Conservation (phyloP, 2,329 filamentous ascomycete genomes). For the Fusarium staphyleae region DNA sequence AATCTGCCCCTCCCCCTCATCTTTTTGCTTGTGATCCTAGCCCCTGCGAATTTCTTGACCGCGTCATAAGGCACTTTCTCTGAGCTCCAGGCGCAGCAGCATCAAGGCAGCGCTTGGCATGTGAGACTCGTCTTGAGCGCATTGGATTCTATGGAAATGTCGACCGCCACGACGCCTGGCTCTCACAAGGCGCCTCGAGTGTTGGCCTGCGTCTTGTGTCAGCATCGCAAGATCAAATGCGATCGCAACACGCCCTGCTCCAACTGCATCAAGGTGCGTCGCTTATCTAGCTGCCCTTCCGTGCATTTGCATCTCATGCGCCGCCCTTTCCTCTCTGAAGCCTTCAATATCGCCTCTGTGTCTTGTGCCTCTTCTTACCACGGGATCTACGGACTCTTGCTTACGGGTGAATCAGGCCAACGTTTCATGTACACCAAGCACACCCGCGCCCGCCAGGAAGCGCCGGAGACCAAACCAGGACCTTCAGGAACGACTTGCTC, state of each 20-base stretch:
- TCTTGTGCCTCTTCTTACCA: constrained; percentile 5
- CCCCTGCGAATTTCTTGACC: constrained; percentile 22
- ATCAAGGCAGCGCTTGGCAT: constrained; percentile 36
- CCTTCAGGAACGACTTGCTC: constrained; percentile 65
- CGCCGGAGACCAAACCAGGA: constrained; percentile 67
- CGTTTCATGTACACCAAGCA: constrained; percentile 66
- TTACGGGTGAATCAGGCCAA: constrained; percentile 55
- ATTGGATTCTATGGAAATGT: constrained; percentile 43
- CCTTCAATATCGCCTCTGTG: background rate
- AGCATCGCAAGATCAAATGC: constrained; percentile 69
- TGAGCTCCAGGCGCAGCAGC: constrained; percentile 5
- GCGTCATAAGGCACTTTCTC: constrained; percentile 32
- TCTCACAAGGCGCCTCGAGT: constrained; percentile 54
- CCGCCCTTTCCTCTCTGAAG: background rate
- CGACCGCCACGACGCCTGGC: constrained; percentile 40
- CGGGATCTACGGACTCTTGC: constrained; percentile 11
- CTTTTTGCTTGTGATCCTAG: constrained; percentile 17
- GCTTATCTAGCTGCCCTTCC: constrained; percentile 14
- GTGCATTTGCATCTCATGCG: background rate
- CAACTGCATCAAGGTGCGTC: constrained; percentile 65
- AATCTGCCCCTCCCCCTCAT: constrained; percentile 33
- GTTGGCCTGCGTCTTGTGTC: constrained; percentile 64
- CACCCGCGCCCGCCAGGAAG: constrained; percentile 66
- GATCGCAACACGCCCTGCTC: constrained; percentile 65
- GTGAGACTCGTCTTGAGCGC: constrained; percentile 35